phyloP scores from a whole-genome alignment of 495 filamentous ascomycete species.

The Aspergillus saccharolyticus region DNA sequence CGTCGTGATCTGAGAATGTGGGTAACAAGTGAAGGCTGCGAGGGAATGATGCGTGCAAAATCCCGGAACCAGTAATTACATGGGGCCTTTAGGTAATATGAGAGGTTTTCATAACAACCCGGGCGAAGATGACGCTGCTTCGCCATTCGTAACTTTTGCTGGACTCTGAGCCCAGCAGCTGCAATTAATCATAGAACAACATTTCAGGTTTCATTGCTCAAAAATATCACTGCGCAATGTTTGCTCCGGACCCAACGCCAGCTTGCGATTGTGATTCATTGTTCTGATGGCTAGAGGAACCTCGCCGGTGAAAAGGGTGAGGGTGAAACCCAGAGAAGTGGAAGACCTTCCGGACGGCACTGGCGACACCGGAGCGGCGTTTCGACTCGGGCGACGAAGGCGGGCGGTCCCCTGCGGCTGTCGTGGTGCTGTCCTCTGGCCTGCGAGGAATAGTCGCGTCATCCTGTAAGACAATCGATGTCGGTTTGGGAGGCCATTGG shows the following conservation, averaged over 20 bases:
- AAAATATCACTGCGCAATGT: not conserved
- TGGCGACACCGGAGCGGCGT: constrained; percentile 37
- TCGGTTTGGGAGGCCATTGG: constrained; percentile 79
- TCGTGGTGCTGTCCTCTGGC: constrained; percentile 9
- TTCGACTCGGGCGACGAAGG: constrained; percentile 23
- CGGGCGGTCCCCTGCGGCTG: constrained; percentile 10
- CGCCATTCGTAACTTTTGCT: not conserved
- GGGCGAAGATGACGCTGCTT: not conserved
- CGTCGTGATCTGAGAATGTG: not conserved
- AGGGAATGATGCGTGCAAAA: not conserved
- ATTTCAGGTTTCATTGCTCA: not conserved
- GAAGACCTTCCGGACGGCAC: constrained; percentile 42
- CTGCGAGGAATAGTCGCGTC: constrained; percentile 20
- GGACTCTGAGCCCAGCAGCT: not conserved
- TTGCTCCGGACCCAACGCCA: not conserved
- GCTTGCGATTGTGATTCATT: not conserved
- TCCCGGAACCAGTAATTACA: not conserved
- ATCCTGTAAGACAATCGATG: constrained; percentile 32
- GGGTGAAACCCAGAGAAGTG: constrained; percentile 32
- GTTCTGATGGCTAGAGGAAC: constrained; percentile 30
- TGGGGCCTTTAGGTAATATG: not conserved
- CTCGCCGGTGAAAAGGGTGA: constrained; percentile 41
- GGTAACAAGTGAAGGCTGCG: not conserved
- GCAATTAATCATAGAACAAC: not conserved
- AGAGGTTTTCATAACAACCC: not conserved